Evolutionary conservation across 2,329 filamentous ascomycete species (phyloP).

Genomic region (Apiospora koreana): DNA sequence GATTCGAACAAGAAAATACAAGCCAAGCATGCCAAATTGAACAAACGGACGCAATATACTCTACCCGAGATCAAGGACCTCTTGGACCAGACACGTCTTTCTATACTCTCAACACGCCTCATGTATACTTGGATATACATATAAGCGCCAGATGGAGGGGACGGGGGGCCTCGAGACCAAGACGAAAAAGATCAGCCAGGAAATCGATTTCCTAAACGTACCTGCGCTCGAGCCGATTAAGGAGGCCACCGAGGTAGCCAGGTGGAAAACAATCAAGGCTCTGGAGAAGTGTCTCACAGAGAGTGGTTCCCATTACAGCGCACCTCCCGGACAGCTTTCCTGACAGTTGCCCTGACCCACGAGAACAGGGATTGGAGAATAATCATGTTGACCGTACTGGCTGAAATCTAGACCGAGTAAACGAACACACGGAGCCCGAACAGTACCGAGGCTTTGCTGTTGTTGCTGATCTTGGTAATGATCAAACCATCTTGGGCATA

Average conservation of each 20-base stretch:
- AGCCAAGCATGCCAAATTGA: background rate
- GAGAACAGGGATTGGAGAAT: no score
- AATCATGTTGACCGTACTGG: no score
- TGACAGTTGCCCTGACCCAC: no score
- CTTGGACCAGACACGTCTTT: background rate
- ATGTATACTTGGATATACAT: background rate
- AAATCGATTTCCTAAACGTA: background rate
- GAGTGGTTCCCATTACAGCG: no score
- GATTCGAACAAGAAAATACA: background rate
- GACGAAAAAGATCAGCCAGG: background rate
- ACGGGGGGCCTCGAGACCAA: background rate
- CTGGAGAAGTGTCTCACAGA: no score
- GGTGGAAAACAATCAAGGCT: background rate
- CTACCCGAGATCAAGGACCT: background rate
- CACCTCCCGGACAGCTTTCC: no score
- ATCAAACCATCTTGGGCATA: no score
- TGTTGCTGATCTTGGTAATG: no score
- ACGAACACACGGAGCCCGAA: no score
- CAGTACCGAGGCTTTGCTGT: no score
- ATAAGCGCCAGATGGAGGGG: background rate
- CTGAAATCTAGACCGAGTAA: no score
- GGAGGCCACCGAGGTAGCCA: background rate
- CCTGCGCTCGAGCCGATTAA: background rate
- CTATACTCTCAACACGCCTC: no score
- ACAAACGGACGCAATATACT: background rate